A percentile compares a stretch with the other conserved stretches of the same genome.
Evolutionary conservation across 805 yeast species (phyloP).

Genomic region (Pichia occidentalis): DNA sequence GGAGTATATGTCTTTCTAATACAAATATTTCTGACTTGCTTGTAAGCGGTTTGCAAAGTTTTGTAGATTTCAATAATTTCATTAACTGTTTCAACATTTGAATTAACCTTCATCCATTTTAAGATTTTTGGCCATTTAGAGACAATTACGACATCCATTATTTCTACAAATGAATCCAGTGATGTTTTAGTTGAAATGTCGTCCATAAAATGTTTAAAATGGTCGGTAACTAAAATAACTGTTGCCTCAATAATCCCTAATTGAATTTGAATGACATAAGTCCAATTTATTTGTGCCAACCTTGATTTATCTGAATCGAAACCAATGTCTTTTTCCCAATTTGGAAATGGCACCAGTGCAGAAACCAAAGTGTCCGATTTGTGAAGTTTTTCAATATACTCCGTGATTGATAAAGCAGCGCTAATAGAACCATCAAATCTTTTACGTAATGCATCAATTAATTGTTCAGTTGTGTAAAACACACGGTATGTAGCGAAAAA

Average conservation of each 20-base stretch:
- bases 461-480: conserved; percentile 49
- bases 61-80: conserved; percentile 22
- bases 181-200: conserved; percentile 53
- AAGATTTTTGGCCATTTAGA: conserved; percentile 41
- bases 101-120: conserved; percentile 20
- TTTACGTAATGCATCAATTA: conserved; percentile 46
- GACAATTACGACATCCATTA: conserved; percentile 59
- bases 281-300: conserved; percentile 49
- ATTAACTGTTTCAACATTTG: conserved; percentile 12
- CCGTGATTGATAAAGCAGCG: conserved; percentile 49
- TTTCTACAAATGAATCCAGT: conserved; percentile 57
- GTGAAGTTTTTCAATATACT: neutral
- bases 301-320: conserved; percentile 32
- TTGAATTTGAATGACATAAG: conserved; percentile 68
- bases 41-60: conserved; percentile 40
- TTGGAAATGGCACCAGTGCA: conserved; percentile 33
- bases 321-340: conserved; percentile 44
- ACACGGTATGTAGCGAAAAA: conserved; percentile 66
- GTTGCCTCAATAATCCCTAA: conserved; percentile 75
- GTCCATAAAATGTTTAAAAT: conserved; percentile 69
- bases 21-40: conserved; percentile 59
- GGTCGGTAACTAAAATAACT: conserved; percentile 61
- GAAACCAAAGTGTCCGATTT: neutral
- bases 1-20: conserved; percentile 70
- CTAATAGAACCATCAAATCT: conserved; percentile 58